A percentile compares a stretch with the other conserved stretches of the same genome.
phyloP scores from a whole-genome alignment of 176 grass and related monocot genomes.

The Cocos nucifera region DNA sequence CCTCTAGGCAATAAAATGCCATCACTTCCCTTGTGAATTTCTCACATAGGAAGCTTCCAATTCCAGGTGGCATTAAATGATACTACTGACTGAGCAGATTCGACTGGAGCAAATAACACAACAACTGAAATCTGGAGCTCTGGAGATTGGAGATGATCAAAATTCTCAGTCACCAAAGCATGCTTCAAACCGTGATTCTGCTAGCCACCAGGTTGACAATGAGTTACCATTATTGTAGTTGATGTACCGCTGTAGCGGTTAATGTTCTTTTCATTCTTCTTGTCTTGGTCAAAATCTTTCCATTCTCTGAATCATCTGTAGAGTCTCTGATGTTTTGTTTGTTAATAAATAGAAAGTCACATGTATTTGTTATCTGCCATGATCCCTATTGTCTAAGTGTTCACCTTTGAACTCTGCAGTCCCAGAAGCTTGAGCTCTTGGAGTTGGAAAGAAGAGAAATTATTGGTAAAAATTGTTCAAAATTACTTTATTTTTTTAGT shows the following conservation, averaged over 20 bases:
- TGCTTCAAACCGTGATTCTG: slow-evolving; percentile 25
- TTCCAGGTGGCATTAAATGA: slow-evolving; percentile 71
- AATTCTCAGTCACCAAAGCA: slow-evolving; percentile 29
- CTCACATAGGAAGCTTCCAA: slow-evolving; percentile 54
- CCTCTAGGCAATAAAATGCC: slow-evolving; percentile 12
- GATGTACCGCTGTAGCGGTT: too few relatives aligned
- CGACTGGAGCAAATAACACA: slow-evolving; percentile 84
- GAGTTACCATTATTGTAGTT: slow-evolving; percentile 36
- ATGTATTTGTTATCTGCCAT: not conserved
- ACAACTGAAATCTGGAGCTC: slow-evolving; percentile 47
- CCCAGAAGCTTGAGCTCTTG: slow-evolving; percentile 43
- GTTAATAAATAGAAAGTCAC: too few relatives aligned
- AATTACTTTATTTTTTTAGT: too few relatives aligned
- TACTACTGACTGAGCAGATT: slow-evolving; percentile 76
- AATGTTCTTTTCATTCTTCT: too few relatives aligned
- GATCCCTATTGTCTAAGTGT: not conserved
- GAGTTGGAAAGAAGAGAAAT: slow-evolving; percentile 74
- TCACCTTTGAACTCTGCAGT: slow-evolving; percentile 20
- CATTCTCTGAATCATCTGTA: too few relatives aligned
- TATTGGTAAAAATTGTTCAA: slow-evolving; percentile 46
- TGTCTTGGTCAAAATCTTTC: too few relatives aligned
- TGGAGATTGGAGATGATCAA: slow-evolving; percentile 36
- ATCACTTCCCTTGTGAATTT: slow-evolving; percentile 41
- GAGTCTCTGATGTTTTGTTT: too few relatives aligned
- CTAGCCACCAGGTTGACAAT: slow-evolving; percentile 32